A percentile compares a stretch with the other conserved stretches of the same genome.
Evolutionary conservation across 2,329 filamentous ascomycete genomes (phyloP).

Genomic region (Magnaporthiopsis incrustans): DNA sequence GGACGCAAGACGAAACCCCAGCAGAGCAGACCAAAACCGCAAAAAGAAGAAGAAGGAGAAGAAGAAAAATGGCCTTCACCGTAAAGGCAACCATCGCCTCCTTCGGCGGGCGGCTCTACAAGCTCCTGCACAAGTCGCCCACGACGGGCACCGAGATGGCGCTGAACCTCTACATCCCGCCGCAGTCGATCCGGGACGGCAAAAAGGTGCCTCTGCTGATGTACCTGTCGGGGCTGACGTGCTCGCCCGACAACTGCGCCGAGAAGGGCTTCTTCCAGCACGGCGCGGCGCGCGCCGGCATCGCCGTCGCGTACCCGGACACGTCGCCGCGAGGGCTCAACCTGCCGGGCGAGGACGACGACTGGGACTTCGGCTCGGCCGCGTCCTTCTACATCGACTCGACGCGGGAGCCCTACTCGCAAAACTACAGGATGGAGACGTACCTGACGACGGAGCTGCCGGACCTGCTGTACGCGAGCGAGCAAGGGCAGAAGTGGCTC

Average conservation of each 20-base stretch:
- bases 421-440: slow-evolving; percentile 87
- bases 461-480: slow-evolving; percentile 64
- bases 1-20: background rate
- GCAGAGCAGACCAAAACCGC: no score
- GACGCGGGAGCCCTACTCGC: slow-evolving; percentile 61
- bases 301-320: slow-evolving; percentile 93
- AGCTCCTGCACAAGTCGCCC: slow-evolving; percentile 78
- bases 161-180: slow-evolving; percentile 86
- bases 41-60: background rate
- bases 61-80: slow-evolving; percentile 67
- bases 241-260: slow-evolving; percentile 79
- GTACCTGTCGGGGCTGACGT: slow-evolving; percentile 91
- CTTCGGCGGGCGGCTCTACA: slow-evolving; percentile 91
- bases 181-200: slow-evolving; percentile 45
- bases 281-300: slow-evolving; percentile 67
- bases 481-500: slow-evolving; percentile 34
- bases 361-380: slow-evolving; percentile 84
- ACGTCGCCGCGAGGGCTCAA: slow-evolving; percentile 81
- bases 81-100: slow-evolving; percentile 83
- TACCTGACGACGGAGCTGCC: slow-evolving; percentile 92
- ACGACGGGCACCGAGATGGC: slow-evolving; percentile 82
- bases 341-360: slow-evolving; percentile 76
- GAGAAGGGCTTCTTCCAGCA: slow-evolving; percentile 89
- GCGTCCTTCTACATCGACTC: slow-evolving; percentile 96
- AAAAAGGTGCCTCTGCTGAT: slow-evolving; percentile 74